Percentiles rank a stretch among this genome's conserved stretches.
These are phyloP conservation scores for Phytophthora foliorum DNA, from an alignment of 352 stramenopile genomes.

Conservation along the genomic window DNA sequence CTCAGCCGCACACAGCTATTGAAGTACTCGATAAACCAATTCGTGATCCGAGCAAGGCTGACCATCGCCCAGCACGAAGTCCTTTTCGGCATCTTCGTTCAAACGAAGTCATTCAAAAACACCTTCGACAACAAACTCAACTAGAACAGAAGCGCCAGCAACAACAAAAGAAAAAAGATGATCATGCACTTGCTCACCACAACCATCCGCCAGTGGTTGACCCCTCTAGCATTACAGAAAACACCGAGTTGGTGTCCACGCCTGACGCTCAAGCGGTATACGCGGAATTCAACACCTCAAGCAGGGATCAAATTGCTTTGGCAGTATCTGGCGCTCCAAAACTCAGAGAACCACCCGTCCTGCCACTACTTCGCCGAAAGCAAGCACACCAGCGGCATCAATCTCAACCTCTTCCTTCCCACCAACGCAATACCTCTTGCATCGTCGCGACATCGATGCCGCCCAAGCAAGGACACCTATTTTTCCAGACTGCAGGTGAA, in stretches of 20 bases:
- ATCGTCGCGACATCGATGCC: conserved; percentile 6
- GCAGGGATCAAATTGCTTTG: background rate
- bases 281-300: background rate
- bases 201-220: background rate
- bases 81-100: conserved; percentile 17
- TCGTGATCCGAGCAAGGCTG: background rate
- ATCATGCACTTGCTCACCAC: background rate
- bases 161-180: background rate
- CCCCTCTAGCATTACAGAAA: background rate
- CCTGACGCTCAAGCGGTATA: background rate
- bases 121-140: conserved; percentile 14
- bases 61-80: conserved; percentile 2
- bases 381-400: conserved; percentile 29
- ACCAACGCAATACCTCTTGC: conserved; percentile 12
- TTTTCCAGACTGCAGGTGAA: conserved; percentile 31
- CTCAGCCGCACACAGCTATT: conserved; percentile 24
- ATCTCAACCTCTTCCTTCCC: conserved; percentile 15
- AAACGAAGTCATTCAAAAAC: conserved; percentile 29
- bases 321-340: background rate
- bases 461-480: conserved; percentile 32
- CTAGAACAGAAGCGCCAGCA: conserved; percentile 7
- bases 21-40: conserved; percentile 23
- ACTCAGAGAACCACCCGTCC: conserved; percentile 2
- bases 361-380: conserved; percentile 29
- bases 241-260: background rate